phyloP scores from a whole-genome alignment of 345 rosid genomes.

The Turnera subulata region DNA sequence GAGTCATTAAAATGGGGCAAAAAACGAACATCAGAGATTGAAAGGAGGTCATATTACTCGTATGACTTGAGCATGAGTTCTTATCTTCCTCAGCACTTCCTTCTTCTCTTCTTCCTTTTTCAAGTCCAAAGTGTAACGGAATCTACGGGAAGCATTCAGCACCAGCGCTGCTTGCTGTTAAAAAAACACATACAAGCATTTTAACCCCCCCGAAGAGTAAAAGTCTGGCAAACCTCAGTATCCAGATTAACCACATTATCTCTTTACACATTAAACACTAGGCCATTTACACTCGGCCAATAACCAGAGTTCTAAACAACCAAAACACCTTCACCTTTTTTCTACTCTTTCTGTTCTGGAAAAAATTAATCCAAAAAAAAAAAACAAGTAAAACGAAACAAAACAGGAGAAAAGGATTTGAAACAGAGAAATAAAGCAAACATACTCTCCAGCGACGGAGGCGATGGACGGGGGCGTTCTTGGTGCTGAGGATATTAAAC shows the following conservation, averaged over 20 bases:
- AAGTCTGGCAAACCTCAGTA: too few species aligned
- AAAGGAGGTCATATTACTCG: constrained; percentile 31
- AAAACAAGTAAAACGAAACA: neutral
- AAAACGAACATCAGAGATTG: neutral
- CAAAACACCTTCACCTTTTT: neutral
- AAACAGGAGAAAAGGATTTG: neutral
- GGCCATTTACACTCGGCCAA: too few species aligned
- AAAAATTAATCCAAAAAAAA: too few species aligned
- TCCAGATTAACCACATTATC: too few species aligned
- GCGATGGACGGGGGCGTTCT: constrained; percentile 23
- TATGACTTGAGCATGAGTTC: constrained; percentile 94
- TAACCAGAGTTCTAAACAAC: neutral
- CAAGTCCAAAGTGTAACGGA: constrained; percentile 94
- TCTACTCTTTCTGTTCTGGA: neutral
- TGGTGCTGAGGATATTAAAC: constrained; percentile 22
- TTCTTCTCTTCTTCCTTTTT: constrained; percentile 78
- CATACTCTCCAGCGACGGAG: constrained; percentile 34
- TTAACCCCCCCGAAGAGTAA: too few species aligned
- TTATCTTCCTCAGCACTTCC: constrained; percentile 68
- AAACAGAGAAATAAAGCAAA: neutral
- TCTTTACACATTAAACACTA: too few species aligned
- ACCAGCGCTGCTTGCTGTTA: constrained; percentile 90
- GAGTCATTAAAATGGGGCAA: neutral
- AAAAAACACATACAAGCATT: neutral
- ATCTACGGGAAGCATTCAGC: constrained; percentile 90